These are phyloP conservation scores for sweet orange (Citrus sinensis) DNA, from an alignment of 345 rosid genomes.

Conservation along the genomic window DNA sequence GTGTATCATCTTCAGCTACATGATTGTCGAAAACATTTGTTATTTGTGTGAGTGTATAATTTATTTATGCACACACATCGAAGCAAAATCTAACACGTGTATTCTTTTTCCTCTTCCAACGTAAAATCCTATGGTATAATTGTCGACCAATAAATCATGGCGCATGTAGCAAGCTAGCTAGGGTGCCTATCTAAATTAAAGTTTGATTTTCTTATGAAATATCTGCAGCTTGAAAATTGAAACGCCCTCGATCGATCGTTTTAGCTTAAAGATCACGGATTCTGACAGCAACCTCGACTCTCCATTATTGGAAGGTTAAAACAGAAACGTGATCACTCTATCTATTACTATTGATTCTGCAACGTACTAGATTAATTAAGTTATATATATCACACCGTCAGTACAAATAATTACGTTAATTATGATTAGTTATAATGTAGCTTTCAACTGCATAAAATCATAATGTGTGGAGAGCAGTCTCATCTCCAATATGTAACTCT, in stretches of 20 bases:
- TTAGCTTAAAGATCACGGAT: constrained; percentile 34
- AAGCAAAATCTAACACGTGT: constrained; percentile 15
- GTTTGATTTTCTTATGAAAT: not conserved
- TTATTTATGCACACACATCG: not conserved
- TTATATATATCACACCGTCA: too few relatives aligned
- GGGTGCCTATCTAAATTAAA: not conserved
- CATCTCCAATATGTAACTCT: not conserved
- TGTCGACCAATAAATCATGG: not conserved
- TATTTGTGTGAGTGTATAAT: not conserved
- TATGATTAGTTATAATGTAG: constrained; percentile 22
- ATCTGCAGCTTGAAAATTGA: not conserved
- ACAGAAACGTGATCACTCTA: not conserved
- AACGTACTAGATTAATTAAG: too few relatives aligned
- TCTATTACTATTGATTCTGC: too few relatives aligned
- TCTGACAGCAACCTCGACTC: constrained; percentile 18
- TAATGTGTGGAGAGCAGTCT: not conserved
- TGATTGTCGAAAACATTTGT: not conserved
- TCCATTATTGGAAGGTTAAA: constrained; percentile 20
- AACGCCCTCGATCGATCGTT: not conserved
- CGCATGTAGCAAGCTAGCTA: not conserved
- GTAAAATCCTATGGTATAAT: not conserved
- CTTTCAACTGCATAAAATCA: constrained; percentile 18
- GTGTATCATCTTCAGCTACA: not conserved
- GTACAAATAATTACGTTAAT: not conserved
- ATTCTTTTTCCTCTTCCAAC: not conserved